These are phyloP conservation scores for Dictyostelium firmibasis DNA, from an alignment of 78 protist species.

Conservation along the genomic window DNA sequence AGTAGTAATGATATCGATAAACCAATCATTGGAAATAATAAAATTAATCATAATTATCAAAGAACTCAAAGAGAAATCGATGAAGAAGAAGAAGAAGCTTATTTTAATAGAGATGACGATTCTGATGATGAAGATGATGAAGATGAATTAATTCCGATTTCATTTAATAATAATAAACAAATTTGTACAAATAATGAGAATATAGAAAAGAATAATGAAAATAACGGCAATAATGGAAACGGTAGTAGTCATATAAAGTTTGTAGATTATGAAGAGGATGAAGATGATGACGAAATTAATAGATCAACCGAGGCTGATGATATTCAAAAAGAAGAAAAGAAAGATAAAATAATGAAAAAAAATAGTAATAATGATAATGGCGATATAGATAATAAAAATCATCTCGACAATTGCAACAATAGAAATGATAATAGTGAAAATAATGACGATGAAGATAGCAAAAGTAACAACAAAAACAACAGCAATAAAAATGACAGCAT, in stretches of 20 bases:
- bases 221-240: background rate
- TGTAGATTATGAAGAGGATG: constrained; percentile 18
- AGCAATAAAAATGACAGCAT: background rate
- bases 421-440: background rate
- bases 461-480: background rate
- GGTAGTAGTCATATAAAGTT: background rate
- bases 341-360: background rate
- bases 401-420: background rate
- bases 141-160: background rate
- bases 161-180: background rate
- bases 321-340: background rate
- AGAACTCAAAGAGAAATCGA: constrained; percentile 33
- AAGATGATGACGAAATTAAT: background rate
- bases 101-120: constrained; percentile 14
- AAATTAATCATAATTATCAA: constrained; percentile 3
- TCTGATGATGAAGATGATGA: background rate
- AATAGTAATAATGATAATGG: background rate
- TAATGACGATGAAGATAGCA: background rate
- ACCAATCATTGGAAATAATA: background rate
- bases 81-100: constrained; percentile 45
- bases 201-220: background rate
- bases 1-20: background rate
- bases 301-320: background rate
- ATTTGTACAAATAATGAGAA: constrained; percentile 3
- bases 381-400: background rate